Conservation (phyloP, 768 basidiomycete genomes). For the Russula dissimulans region DNA sequence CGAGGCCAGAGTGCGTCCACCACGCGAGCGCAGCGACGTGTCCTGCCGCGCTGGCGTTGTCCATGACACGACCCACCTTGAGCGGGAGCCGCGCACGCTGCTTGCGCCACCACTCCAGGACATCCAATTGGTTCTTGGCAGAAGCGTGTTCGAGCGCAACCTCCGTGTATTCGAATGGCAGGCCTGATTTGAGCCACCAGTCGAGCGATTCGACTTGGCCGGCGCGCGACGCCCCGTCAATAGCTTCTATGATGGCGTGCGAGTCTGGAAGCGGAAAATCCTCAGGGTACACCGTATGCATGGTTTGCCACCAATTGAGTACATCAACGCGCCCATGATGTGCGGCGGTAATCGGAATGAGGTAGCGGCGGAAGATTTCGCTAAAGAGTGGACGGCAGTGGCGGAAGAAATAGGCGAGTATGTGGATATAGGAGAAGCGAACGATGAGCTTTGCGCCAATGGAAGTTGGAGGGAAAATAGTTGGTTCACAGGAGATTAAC, state of each 20-base stretch:
- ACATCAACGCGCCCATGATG: slow-evolving; percentile 62
- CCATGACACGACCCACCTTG: slow-evolving; percentile 79
- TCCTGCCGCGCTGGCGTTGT: slow-evolving; percentile 73
- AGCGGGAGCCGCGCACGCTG: slow-evolving; percentile 48
- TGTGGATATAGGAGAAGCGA: slow-evolving; percentile 65
- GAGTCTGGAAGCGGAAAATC: slow-evolving; percentile 47
- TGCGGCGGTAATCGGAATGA: slow-evolving; percentile 73
- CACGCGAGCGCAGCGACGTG: slow-evolving; percentile 71
- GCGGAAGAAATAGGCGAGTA: slow-evolving; percentile 65
- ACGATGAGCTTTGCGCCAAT: slow-evolving; percentile 58
- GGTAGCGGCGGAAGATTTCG: slow-evolving; percentile 51
- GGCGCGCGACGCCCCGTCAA: slow-evolving; percentile 71
- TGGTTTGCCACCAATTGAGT: slow-evolving; percentile 76
- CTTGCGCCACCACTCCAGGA: slow-evolving; percentile 78
- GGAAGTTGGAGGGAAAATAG: slow-evolving; percentile 50
- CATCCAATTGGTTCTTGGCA: slow-evolving; percentile 63
- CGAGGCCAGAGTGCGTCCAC: slow-evolving; percentile 75
- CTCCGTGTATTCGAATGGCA: slow-evolving; percentile 67
- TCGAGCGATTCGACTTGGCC: slow-evolving; percentile 68
- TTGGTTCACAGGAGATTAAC: slow-evolving; percentile 53
- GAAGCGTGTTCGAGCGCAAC: slow-evolving; percentile 73
- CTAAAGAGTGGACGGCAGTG: slow-evolving; percentile 58
- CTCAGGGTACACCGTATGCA: slow-evolving; percentile 50
- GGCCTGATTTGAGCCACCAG: slow-evolving; percentile 70
- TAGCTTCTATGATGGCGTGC: slow-evolving; percentile 52